Conservation (phyloP, 139 green algal genomes). For the Auxenochlorella pyrenoidosa region DNA sequence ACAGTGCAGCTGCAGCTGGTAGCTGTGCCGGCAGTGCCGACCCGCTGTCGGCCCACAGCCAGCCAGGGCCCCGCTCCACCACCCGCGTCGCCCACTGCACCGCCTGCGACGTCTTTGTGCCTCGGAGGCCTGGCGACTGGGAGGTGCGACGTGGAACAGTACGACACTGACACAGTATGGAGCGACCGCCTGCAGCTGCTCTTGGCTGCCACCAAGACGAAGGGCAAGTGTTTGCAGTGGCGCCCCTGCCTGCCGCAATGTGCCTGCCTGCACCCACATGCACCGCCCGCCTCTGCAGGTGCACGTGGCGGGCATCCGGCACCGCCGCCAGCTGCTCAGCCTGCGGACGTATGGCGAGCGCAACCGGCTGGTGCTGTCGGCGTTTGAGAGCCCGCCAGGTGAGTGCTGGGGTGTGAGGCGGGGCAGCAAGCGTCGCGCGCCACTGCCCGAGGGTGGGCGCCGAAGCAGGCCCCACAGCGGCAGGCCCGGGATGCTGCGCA, state of each 20-base stretch:
- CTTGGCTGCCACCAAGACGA: too few species aligned
- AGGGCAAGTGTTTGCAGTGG: too few species aligned
- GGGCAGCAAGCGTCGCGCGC: too few species aligned
- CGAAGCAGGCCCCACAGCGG: too few species aligned
- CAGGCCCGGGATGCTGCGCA: too few species aligned
- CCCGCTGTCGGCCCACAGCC: neutral
- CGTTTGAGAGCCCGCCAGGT: conserved; percentile 29
- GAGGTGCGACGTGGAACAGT: neutral
- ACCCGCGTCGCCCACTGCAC: conserved; percentile 18
- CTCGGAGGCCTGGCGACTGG: conserved; percentile 30
- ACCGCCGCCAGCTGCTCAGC: conserved; percentile 42
- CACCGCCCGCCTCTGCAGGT: neutral
- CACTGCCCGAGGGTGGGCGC: too few species aligned
- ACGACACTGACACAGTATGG: too few species aligned
- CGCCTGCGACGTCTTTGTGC: conserved; percentile 43
- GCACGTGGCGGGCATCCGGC: conserved; percentile 35
- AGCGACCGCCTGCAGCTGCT: too few species aligned
- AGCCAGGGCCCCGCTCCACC: neutral
- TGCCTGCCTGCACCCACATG: too few species aligned
- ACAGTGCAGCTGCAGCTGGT: neutral
- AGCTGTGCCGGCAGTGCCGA: neutral
- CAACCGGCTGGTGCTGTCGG: conserved; percentile 38
- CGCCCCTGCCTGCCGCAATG: too few species aligned
- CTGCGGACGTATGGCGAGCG: conserved; percentile 33
- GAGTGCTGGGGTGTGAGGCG: neutral